Base-by-base conservation (phyloP, 2,329 filamentous ascomycete genomes). In the Trichoderma simmonsii region DNA sequence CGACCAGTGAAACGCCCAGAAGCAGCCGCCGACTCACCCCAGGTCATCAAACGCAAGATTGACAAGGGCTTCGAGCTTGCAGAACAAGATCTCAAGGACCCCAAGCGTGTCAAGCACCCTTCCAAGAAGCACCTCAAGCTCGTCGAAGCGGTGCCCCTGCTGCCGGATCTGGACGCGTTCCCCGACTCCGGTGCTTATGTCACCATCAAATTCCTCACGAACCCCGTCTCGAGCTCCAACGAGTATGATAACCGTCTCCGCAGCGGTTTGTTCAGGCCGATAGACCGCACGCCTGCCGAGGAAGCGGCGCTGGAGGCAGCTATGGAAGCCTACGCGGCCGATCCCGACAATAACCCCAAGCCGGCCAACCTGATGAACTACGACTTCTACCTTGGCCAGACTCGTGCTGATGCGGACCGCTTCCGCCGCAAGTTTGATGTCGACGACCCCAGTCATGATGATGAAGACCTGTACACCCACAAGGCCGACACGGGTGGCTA, bases 101-200 rank as follows among this genome's bases (percentile, higher is more conserved):
- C 83, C 73, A 85, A 81, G 73, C 83, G 84, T 54, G 82, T 90
- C 73, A 86, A 84, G 75, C 89, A 91, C 77, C 90, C 88, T 5
- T 85, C 85, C 62, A 90, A 89, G 81, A 86, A 83, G 75, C 79
- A 88, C 74, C 80, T 91, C 73, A 87, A 86, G 76, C 82, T 91
- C 4, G 84, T 90, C 18, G 87, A 90, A 57, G 86, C 87, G 21
- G 87, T 86, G 73, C 89, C 90, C 32, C 80, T 92, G 51, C 80
- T 92, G 21, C 90, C 90, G 6, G 90, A 92, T 76, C 84, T 90
- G 56, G 88, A 91, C 73, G 87, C 89, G n/a, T 91, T 91, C 82
- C 89, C 90, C 62, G 90, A 92, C 79, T 88, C 88, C 3, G 90
- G 90, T 70, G 89, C 90, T 73, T 92, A 92, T 77, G 88, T 91